These are phyloP conservation scores for Paracoccidioides lutzii DNA, from an alignment of 2,329 filamentous ascomycete genomes.

Conservation along the genomic window DNA sequence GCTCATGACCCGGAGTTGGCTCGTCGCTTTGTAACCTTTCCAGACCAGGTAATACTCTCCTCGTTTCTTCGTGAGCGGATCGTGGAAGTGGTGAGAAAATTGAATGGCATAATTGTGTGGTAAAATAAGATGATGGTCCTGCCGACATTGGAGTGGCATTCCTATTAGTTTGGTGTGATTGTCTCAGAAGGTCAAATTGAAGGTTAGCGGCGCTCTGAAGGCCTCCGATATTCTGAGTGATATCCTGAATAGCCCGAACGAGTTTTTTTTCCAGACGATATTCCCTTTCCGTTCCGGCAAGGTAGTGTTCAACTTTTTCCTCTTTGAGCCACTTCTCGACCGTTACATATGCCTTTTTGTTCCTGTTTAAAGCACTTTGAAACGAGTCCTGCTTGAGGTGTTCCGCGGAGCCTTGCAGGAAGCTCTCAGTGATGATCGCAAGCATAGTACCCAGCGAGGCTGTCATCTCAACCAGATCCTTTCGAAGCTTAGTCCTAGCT, in stretches of 20 bases:
- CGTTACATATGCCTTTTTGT: conserved; percentile 53
- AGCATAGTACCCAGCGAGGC: conserved; percentile 69
- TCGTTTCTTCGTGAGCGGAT: not conserved
- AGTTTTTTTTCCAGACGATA: conserved; percentile 68
- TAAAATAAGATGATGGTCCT: conserved; percentile 9
- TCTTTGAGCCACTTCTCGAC: conserved; percentile 70
- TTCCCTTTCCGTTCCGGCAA: conserved; percentile 63
- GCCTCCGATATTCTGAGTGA: conserved; percentile 82
- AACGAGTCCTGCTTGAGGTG: conserved; percentile 59
- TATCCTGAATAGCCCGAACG: conserved; percentile 68
- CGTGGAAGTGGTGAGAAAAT: conserved; percentile 7
- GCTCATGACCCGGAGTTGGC: not conserved
- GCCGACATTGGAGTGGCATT: conserved; percentile 3
- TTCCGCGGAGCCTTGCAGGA: conserved; percentile 68
- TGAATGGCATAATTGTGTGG: not conserved
- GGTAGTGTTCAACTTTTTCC: conserved; percentile 78
- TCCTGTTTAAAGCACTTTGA: conserved; percentile 46
- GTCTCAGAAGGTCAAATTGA: conserved; percentile 72
- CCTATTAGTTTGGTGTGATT: conserved; percentile 28
- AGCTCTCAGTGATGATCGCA: conserved; percentile 66
- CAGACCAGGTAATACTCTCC: not conserved
- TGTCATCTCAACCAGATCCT: conserved; percentile 61
- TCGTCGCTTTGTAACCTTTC: not conserved
- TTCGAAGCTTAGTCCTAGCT: conserved; percentile 58
- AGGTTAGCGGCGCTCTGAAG: conserved; percentile 78